These are phyloP conservation scores for Syzygium aqueum DNA, from an alignment of 345 rosid genomes.

Conservation along the genomic window DNA sequence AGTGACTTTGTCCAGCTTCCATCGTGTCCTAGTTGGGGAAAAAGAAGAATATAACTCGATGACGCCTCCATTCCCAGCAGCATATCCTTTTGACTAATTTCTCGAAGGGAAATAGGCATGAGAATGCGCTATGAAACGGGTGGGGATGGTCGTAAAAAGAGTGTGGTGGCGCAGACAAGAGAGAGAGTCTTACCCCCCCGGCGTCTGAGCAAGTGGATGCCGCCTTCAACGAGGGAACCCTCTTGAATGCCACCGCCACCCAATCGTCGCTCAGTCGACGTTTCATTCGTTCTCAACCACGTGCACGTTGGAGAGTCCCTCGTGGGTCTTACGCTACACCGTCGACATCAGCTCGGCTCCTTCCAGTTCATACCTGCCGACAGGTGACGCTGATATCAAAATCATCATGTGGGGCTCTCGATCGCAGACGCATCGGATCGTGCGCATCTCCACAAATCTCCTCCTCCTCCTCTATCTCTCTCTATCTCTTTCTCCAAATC, in stretches of 20 bases:
- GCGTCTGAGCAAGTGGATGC: background rate
- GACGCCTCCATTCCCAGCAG: background rate
- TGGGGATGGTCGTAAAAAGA: too few relatives aligned
- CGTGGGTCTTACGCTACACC: background rate
- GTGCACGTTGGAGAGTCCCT: background rate
- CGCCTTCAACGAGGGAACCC: background rate
- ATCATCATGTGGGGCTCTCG: conserved; percentile 5
- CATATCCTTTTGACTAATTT: too few relatives aligned
- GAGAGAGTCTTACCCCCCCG: background rate
- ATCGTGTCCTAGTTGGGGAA: background rate
- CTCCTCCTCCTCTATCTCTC: background rate
- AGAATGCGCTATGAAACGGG: too few relatives aligned
- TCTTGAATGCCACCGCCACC: background rate
- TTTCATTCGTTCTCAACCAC: background rate
- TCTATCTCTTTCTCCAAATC: background rate
- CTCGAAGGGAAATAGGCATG: too few relatives aligned
- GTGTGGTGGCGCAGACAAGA: too few relatives aligned
- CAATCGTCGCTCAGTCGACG: background rate
- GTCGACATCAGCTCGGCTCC: background rate
- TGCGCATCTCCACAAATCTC: background rate
- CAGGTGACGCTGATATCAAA: conserved; percentile 36
- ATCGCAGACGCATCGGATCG: background rate
- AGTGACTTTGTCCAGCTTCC: background rate
- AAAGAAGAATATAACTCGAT: background rate
- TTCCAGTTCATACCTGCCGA: conserved; percentile 30